A percentile compares a stretch with the other conserved stretches of the same genome.
phyloP scores from a whole-genome alignment of 441 rosid species.

The Theobroma grandiflorum region DNA sequence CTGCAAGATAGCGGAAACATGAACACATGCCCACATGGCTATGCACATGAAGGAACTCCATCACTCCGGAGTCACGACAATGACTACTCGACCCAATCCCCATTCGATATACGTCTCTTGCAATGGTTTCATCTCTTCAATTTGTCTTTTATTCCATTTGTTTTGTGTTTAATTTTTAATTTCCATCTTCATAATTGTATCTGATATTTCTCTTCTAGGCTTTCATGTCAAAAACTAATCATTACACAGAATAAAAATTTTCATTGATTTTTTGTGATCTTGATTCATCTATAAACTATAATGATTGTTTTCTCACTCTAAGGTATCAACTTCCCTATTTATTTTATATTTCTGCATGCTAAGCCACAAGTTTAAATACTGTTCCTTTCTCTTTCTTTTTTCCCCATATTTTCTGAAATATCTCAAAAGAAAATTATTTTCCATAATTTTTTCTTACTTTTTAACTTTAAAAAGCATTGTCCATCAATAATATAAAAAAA shows the following conservation, averaged over 20 bases:
- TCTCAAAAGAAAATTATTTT: too few species aligned
- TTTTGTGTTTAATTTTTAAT: background rate
- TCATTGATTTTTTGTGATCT: background rate
- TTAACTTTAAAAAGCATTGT: too few species aligned
- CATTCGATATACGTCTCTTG: background rate
- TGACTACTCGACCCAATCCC: background rate
- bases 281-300: background rate
- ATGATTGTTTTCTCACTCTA: too few species aligned
- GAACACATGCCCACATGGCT: slow-evolving; percentile 66
- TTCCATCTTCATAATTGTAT: background rate
- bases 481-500: too few species aligned
- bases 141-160: background rate
- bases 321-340: background rate
- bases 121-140: background rate
- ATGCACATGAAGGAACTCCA: slow-evolving; percentile 49
- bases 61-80: slow-evolving; percentile 30
- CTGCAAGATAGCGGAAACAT: slow-evolving; percentile 37
- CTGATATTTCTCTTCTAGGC: background rate
- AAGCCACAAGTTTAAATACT: too few species aligned
- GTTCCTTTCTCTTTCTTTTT: too few species aligned
- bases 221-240: background rate
- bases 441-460: too few species aligned
- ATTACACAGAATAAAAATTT: background rate
- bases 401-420: too few species aligned
- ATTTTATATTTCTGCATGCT: background rate